Evolutionary conservation across 1,139 yeast genomes (phyloP).

Genomic region (Magnusiomyces sp.): DNA sequence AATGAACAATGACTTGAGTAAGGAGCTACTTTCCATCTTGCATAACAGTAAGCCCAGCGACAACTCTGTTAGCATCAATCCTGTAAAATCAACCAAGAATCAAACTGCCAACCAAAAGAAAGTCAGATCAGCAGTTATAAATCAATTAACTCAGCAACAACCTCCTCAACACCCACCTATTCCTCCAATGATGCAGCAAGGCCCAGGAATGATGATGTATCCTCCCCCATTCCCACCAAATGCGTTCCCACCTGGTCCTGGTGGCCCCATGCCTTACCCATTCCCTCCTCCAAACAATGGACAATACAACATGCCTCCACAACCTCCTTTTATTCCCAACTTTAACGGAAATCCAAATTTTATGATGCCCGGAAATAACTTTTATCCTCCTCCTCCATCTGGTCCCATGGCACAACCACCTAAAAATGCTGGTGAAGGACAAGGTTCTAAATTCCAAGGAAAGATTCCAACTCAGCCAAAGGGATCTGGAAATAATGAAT

Average conservation of each 20-base stretch:
- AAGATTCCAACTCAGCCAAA: constrained; percentile 9
- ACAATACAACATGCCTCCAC: too few species aligned
- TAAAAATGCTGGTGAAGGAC: constrained; percentile 8
- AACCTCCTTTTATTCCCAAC: not conserved
- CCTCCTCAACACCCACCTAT: constrained; percentile 19
- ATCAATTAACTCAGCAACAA: constrained; percentile 22
- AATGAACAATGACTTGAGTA: constrained; percentile 20
- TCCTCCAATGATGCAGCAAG: constrained; percentile 13
- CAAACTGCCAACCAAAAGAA: constrained; percentile 31
- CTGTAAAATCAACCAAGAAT: constrained; percentile 17
- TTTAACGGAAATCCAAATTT: not conserved
- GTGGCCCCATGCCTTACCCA: constrained; percentile 14
- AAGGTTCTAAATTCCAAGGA: not conserved
- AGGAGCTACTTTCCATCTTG: constrained; percentile 37
- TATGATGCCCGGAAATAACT: not conserved
- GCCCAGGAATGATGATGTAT: constrained; percentile 14
- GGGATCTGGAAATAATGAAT: not conserved
- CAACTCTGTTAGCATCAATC: not conserved
- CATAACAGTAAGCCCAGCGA: constrained; percentile 19
- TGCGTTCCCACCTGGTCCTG: constrained; percentile 18
- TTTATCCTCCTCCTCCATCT: constrained; percentile 14
- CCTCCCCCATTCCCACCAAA: constrained; percentile 18
- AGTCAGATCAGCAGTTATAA: constrained; percentile 39
- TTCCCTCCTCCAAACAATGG: not conserved
- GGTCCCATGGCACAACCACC: constrained; percentile 16